These are phyloP conservation scores for Candida nonsorbophila DNA, from an alignment of 805 yeast species.

Conservation along the genomic window DNA sequence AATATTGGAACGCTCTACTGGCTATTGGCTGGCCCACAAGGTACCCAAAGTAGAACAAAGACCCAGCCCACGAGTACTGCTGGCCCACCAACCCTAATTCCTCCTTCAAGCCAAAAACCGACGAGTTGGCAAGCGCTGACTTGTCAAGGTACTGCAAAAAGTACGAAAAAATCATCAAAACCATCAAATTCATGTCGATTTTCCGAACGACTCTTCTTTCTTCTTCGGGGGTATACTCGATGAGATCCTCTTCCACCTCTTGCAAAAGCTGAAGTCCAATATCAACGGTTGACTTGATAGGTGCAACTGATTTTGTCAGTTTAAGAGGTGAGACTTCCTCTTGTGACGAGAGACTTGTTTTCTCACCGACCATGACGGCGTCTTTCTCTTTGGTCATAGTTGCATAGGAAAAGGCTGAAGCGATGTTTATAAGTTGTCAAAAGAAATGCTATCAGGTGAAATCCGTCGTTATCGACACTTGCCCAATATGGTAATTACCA, in stretches of 20 bases:
- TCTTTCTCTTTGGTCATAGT: too few relatives aligned
- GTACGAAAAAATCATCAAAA: slow-evolving; percentile 2
- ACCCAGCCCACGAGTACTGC: slow-evolving; percentile 29
- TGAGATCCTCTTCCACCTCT: slow-evolving; percentile 3
- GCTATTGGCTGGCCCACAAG: slow-evolving; percentile 25
- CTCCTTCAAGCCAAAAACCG: slow-evolving; percentile 28
- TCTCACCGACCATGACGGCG: too few relatives aligned
- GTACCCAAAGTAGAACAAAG: slow-evolving; percentile 46
- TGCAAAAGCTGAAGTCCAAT: slow-evolving; percentile 3
- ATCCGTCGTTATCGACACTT: too few relatives aligned
- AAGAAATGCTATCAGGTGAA: too few relatives aligned
- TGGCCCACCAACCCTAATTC: slow-evolving; percentile 21
- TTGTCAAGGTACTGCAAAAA: slow-evolving; percentile 7
- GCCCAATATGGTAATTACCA: too few relatives aligned
- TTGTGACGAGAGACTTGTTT: too few relatives aligned
- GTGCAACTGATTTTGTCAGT: too few relatives aligned
- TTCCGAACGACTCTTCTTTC: slow-evolving; percentile 3
- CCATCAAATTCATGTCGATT: slow-evolving; percentile 2
- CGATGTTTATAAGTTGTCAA: too few relatives aligned
- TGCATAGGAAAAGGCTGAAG: too few relatives aligned
- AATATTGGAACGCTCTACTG: slow-evolving; percentile 26
- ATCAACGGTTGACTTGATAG: slow-evolving; percentile 3
- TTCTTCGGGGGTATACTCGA: slow-evolving; percentile 5
- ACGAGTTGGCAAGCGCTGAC: slow-evolving; percentile 11
- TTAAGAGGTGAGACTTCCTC: too few relatives aligned